Percentiles rank a stretch among this genome's conserved stretches.
phyloP scores from a whole-genome alignment of 78 protist genomes.

The Dictyostelium capitatum region DNA sequence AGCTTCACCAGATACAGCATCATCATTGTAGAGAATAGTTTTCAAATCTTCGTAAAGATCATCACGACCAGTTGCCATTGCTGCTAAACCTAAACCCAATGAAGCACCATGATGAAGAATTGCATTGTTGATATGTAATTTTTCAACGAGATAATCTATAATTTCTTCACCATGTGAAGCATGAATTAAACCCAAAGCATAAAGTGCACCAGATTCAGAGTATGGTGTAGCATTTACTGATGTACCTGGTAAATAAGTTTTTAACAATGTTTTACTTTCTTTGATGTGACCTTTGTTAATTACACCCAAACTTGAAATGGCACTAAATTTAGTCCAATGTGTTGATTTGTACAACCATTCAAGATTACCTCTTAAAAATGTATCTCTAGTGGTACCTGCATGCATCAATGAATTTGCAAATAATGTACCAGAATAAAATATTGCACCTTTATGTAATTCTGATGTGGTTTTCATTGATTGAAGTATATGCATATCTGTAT shows the following conservation, averaged over 20 bases:
- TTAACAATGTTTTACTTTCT: constrained; percentile 47
- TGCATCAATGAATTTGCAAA: constrained; percentile 96
- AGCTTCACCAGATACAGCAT: constrained; percentile 98
- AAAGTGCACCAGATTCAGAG: constrained; percentile 98
- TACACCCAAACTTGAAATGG: constrained; percentile 95
- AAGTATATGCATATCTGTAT: constrained; percentile 91
- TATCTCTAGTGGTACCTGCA: constrained; percentile 98
- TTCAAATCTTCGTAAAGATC: constrained; percentile 89
- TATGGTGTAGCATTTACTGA: constrained; percentile 89
- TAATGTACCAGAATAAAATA: constrained; percentile 92
- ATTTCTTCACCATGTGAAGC: constrained; percentile 94
- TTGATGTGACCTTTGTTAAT: constrained; percentile 90
- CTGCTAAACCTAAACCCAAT: constrained; percentile 97
- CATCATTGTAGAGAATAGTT: constrained; percentile 84
- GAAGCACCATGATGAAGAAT: constrained; percentile 98
- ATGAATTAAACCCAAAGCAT: constrained; percentile 98
- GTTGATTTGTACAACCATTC: constrained; percentile 97
- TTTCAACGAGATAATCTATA: constrained; percentile 72
- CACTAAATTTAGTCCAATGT: constrained; percentile 98
- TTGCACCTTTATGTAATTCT: constrained; percentile 70
- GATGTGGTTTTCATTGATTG: constrained; percentile 88
- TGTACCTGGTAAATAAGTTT: constrained; percentile 66
- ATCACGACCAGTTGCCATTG: constrained; percentile 92
- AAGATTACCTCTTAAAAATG: constrained; percentile 96
- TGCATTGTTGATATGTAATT: constrained; percentile 71